Evolutionary conservation across 371 early-diverging fungal genomes (phyloP), one percentile per base, ranked within the genome.

Genomic region (Cokeromyces recurvatus): DNA sequence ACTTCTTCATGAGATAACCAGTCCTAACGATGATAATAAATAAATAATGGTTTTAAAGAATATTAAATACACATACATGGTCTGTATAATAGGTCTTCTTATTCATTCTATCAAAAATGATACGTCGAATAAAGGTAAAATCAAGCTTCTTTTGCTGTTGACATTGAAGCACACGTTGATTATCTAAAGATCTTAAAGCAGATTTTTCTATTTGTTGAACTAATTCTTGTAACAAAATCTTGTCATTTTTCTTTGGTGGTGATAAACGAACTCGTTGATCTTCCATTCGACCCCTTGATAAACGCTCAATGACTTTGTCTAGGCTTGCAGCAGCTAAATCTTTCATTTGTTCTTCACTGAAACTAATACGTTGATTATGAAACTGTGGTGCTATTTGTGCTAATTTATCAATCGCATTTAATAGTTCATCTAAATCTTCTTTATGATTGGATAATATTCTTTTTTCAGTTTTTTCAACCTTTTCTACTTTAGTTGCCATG

Each of bases 381-480:
- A 81, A 25, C 7, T 68, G 61, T 0, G 81, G 81, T 0, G 73
- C 69, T 6, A 71, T 64, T 17, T 51, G 41, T 3, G 71, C 62
- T 1, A 80, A 48, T 19, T 68, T 55, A 29, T 80, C 75, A 19
- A 80, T 68, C 12, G 81, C 75, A n/a, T 64, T 50, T 40, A 80
- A 55, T 21, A 80, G 60, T 32, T 63, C 57, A 54, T 73, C 65
- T 16, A 80, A 44, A 32, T 80, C 81, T 16, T 34, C n/a, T 34
- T 6, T 5, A 29, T 8, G 11, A 29, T 29, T 29, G n/a, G n/a
- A n/a, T n/a, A n/a, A n/a, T n/a, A n/a, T n/a, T n/a, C n/a, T n/a
- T n/a, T n/a, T n/a, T n/a, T n/a, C n/a, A n/a, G n/a, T n/a, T n/a
- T n/a, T n/a, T n/a, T n/a, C n/a, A n/a, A n/a, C n/a, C n/a, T n/a